These are phyloP conservation scores for Evernia prunastri DNA, from an alignment of 495 filamentous ascomycete genomes.

Conservation along the genomic window DNA sequence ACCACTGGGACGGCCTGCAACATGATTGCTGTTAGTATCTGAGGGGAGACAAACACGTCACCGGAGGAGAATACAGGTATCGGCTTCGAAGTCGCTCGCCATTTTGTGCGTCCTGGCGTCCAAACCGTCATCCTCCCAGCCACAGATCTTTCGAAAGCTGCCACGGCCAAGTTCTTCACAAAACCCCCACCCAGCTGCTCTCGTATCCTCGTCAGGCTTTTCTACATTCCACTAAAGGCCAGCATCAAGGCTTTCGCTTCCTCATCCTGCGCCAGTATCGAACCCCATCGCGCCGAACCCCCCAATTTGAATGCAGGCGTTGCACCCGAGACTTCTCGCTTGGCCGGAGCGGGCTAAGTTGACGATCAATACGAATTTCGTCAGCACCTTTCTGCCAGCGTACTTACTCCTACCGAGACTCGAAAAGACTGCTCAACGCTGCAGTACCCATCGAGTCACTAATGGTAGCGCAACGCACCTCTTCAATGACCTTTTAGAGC, in stretches of 20 bases:
- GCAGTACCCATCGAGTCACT: background rate
- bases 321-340: background rate
- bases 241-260: background rate
- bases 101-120: background rate
- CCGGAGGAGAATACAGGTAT: background rate
- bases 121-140: background rate
- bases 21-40: background rate
- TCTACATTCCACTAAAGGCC: background rate
- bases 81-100: background rate
- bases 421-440: background rate
- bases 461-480: background rate
- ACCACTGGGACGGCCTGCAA: background rate
- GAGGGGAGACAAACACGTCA: background rate
- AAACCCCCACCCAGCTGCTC: background rate
- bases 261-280: background rate
- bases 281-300: background rate
- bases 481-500: background rate
- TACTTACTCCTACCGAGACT: background rate
- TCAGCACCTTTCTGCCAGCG: background rate
- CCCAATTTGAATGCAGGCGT: background rate
- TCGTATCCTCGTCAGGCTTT: background rate
- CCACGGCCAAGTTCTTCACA: background rate
- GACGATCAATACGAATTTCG: background rate
- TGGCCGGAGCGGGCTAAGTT: background rate
- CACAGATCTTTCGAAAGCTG: background rate